Conservation (phyloP, 2,329 filamentous ascomycete genomes). For the Dactylellina parvicollis region DNA sequence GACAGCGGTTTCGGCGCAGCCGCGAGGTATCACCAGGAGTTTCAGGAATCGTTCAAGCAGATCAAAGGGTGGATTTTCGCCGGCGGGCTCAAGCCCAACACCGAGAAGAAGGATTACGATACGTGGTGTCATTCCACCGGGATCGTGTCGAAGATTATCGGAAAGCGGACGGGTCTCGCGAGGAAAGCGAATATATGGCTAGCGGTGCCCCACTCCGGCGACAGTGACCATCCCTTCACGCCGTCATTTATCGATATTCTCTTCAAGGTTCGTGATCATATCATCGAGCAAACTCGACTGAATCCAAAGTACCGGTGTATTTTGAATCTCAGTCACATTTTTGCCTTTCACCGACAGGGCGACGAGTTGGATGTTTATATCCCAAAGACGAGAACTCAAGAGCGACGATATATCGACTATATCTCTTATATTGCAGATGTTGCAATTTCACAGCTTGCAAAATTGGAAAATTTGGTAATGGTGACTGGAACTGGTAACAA, state of each 20-base stretch:
- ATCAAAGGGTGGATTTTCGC: conserved; percentile 13
- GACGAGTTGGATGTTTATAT: neutral
- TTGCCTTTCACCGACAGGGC: neutral
- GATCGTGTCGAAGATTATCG: conserved; percentile 22
- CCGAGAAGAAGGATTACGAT: neutral
- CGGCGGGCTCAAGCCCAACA: neutral
- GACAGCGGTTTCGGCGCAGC: conserved; percentile 9
- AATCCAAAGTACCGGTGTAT: conserved; percentile 6
- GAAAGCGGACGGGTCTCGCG: conserved; percentile 9
- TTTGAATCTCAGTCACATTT: neutral
- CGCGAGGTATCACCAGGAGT: neutral
- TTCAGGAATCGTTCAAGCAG: neutral
- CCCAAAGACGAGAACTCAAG: neutral
- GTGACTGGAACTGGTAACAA: conserved; percentile 22
- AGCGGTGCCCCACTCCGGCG: neutral
- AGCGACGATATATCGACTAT: neutral
- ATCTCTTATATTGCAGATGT: neutral
- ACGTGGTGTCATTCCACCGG: neutral
- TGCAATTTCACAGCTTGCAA: neutral
- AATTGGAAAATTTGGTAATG: conserved; percentile 1
- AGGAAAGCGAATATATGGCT: conserved; percentile 6
- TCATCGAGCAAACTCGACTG: neutral
- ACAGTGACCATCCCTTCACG: neutral
- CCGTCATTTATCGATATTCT: conserved; percentile 5
- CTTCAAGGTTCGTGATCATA: neutral